These are phyloP conservation scores for Eleusine coracana DNA, from an alignment of 176 grass and related monocot species.

Conservation along the genomic window DNA sequence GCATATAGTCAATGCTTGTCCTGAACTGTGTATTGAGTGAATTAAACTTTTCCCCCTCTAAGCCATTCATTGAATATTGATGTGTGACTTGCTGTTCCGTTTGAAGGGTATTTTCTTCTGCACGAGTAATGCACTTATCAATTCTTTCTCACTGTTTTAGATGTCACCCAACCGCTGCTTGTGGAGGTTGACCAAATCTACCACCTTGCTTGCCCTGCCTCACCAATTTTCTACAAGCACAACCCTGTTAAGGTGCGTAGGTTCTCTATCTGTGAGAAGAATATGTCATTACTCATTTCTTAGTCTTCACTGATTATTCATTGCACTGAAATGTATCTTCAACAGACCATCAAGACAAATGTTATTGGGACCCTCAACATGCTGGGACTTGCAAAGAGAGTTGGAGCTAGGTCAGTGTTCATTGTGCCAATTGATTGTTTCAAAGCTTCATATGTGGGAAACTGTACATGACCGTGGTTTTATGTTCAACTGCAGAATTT, in stretches of 20 bases:
- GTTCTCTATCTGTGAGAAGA: background rate
- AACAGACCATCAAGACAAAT: conserved; percentile 99
- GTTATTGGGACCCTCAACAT: conserved; percentile 99
- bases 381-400: conserved; percentile 99
- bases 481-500: conserved; percentile 64
- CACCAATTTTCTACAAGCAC: conserved; percentile 99
- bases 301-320: conserved; percentile 11
- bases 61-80: too few species aligned
- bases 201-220: conserved; percentile 99
- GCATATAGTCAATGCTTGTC: conserved; percentile 25
- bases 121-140: background rate
- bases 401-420: conserved; percentile 79
- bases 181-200: conserved; percentile 99
- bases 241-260: conserved; percentile 92
- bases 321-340: conserved; percentile 15
- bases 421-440: conserved; percentile 12
- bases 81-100: background rate
- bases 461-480: conserved; percentile 5
- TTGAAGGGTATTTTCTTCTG: conserved; percentile 8
- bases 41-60: too few species aligned
- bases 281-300: background rate
- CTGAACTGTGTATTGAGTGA: background rate
- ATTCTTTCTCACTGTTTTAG: conserved; percentile 44
- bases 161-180: conserved; percentile 89
- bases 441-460: conserved; percentile 13